Evolutionary conservation across 2,329 filamentous ascomycete genomes (phyloP).

Genomic region (Phyllosticta paracitricarpa): DNA sequence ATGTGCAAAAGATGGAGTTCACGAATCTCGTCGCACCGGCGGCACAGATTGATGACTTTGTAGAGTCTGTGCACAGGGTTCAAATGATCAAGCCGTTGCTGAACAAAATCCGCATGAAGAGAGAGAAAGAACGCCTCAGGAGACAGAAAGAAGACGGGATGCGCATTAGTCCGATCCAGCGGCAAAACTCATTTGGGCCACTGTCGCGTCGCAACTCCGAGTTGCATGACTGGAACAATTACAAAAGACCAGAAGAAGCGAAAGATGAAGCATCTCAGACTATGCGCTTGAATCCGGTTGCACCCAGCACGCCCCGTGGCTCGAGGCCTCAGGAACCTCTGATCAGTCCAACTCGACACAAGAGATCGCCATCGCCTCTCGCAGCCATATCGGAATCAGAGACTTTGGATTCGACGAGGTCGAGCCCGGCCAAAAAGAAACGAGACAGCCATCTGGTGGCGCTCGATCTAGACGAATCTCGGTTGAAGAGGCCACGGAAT

Average conservation of each 20-base stretch:
- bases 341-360: not conserved
- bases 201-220: not conserved
- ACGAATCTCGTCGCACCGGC: conserved; percentile 11
- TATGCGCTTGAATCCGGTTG: not conserved
- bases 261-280: not conserved
- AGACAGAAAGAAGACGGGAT: not conserved
- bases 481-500: not conserved
- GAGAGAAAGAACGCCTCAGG: not conserved
- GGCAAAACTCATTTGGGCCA: not conserved
- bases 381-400: not conserved
- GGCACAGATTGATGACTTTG: conserved; percentile 11
- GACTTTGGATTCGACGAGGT: not conserved
- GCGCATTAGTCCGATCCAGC: not conserved
- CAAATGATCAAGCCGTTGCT: conserved; percentile 1
- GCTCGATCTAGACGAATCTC: not conserved
- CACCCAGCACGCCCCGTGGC: not conserved
- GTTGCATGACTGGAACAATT: not conserved
- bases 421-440: not conserved
- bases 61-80: not conserved
- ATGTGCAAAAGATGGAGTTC: conserved; percentile 10
- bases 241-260: not conserved
- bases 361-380: not conserved
- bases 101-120: not conserved
- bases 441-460: not conserved
- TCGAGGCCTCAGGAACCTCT: not conserved